A percentile compares a stretch with the other conserved stretches of the same genome.
Conservation (phyloP, 768 basidiomycete species). For the Rhizopogon roseolus region DNA sequence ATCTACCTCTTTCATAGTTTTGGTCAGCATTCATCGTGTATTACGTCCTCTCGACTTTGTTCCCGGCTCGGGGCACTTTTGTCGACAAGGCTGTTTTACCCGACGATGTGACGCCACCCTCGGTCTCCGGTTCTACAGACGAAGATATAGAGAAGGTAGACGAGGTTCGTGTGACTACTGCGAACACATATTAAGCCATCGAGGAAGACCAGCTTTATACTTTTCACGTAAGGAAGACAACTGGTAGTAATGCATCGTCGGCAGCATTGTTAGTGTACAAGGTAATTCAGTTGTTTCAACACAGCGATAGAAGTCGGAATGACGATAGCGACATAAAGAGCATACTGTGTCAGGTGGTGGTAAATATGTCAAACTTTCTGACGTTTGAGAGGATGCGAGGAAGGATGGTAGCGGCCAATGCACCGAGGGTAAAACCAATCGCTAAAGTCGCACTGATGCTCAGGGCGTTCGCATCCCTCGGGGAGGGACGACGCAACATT, state of each 20-base stretch:
- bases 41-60: slow-evolving; percentile 2
- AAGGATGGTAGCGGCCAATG: slow-evolving; percentile 6
- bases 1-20: neutral
- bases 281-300: neutral
- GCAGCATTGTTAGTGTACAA: neutral
- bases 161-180: neutral
- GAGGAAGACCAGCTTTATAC: neutral
- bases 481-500: slow-evolving; percentile 1
- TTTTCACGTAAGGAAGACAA: too few species aligned
- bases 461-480: neutral
- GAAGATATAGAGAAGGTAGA: slow-evolving; percentile 1
- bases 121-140: neutral
- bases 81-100: slow-evolving; percentile 4
- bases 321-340: too few species aligned
- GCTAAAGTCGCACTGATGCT: slow-evolving; percentile 3
- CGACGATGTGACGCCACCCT: neutral
- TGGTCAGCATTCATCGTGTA: slow-evolving; percentile 5
- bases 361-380: neutral
- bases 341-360: neutral
- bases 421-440: slow-evolving; percentile 15
- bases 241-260: neutral
- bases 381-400: neutral
- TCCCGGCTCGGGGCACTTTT: slow-evolving; percentile 3
- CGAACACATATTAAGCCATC: neutral
- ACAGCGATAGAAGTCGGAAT: neutral